These are phyloP conservation scores for Penicillium egyptiacum DNA, from an alignment of 495 filamentous ascomycete species.

Conservation along the genomic window DNA sequence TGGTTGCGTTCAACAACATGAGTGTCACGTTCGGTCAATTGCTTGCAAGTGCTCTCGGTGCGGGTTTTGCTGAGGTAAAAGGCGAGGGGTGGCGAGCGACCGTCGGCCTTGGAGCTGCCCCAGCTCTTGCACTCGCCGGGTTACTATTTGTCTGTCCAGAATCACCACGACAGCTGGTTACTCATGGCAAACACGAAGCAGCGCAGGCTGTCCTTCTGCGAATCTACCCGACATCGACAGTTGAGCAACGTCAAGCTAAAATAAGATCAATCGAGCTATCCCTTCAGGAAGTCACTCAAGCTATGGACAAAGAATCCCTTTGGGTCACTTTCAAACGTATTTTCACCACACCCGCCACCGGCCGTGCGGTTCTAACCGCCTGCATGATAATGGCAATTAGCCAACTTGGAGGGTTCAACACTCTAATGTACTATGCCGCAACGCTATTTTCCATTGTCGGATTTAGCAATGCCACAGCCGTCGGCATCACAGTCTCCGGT, in stretches of 20 bases:
- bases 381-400: slow-evolving; percentile 23
- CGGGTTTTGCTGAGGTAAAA: slow-evolving; percentile 34
- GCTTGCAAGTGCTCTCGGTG: slow-evolving; percentile 51
- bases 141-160: slow-evolving; percentile 50
- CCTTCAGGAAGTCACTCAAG: slow-evolving; percentile 27
- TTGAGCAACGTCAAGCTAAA: slow-evolving; percentile 39
- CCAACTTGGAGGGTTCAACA: slow-evolving; percentile 48
- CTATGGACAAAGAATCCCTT: slow-evolving; percentile 14
- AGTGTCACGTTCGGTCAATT: slow-evolving; percentile 54
- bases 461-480: slow-evolving; percentile 49
- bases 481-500: slow-evolving; percentile 48
- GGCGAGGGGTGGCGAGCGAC: slow-evolving; percentile 49
- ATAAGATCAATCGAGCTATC: slow-evolving; percentile 27
- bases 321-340: slow-evolving; percentile 43
- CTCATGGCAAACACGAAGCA: slow-evolving; percentile 40
- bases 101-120: slow-evolving; percentile 47
- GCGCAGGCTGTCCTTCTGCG: slow-evolving; percentile 34
- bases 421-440: slow-evolving; percentile 49
- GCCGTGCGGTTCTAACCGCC: slow-evolving; percentile 43
- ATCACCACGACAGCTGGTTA: slow-evolving; percentile 51
- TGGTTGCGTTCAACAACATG: slow-evolving; percentile 58
- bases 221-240: slow-evolving; percentile 40
- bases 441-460: slow-evolving; percentile 54
- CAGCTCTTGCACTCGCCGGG: slow-evolving; percentile 42
- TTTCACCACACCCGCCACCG: slow-evolving; percentile 27